phyloP scores from a whole-genome alignment of 1,284 basidiomycete species.

The Somion occarium region DNA sequence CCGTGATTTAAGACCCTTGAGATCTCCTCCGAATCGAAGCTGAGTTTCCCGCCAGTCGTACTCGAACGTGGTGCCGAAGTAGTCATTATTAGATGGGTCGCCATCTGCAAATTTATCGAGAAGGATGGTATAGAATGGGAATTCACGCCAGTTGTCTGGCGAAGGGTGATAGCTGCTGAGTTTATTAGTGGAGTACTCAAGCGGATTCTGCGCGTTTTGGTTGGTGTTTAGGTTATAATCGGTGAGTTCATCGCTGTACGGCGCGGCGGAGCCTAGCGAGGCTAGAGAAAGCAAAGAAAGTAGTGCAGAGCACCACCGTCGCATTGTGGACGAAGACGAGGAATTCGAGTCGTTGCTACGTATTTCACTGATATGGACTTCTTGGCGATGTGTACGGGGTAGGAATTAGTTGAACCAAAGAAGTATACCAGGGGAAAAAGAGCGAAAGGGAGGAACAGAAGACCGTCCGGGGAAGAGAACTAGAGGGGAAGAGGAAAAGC shows the following conservation, averaged over 20 bases:
- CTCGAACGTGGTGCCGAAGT: constrained; percentile 75
- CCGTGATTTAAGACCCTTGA: constrained; percentile 66
- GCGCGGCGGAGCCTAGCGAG: constrained; percentile 41
- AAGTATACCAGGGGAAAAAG: neutral
- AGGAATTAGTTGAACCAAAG: neutral
- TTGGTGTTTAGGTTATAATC: constrained; percentile 86
- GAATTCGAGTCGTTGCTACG: neutral
- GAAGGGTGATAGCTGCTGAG: constrained; percentile 72
- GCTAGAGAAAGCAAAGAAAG: constrained; percentile 26
- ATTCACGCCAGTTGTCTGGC: constrained; percentile 80
- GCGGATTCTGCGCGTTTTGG: constrained; percentile 62
- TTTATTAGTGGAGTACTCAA: constrained; percentile 63
- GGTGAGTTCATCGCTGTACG: constrained; percentile 72
- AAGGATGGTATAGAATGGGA: constrained; percentile 83
- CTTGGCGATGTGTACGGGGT: constrained; percentile 7
- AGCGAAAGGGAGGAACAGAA: neutral
- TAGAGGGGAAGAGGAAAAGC: neutral
- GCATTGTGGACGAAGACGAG: constrained; percentile 23
- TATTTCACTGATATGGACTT: neutral
- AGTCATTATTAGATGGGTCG: constrained; percentile 87
- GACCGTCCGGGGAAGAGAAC: neutral
- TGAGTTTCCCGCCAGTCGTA: constrained; percentile 85
- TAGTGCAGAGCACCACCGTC: constrained; percentile 24
- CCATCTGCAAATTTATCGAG: constrained; percentile 93
- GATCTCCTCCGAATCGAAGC: constrained; percentile 82